Conservation (phyloP, 129 eudicot species). For the Mikania micrantha region DNA sequence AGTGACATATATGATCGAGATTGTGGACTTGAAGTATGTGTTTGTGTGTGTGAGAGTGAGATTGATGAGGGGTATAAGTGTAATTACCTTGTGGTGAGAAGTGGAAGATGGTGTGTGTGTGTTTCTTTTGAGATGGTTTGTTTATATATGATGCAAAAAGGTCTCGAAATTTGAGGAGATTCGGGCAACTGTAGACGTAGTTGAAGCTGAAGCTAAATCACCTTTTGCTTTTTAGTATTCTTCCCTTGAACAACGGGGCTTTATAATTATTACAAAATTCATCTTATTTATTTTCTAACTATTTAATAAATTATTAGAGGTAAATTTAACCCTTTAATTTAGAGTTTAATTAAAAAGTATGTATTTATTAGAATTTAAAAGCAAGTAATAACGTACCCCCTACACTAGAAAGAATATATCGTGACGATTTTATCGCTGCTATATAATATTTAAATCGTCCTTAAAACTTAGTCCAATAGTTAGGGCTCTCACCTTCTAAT, state of each 20-base stretch:
- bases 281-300: neutral
- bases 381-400: no score
- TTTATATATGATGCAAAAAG: conserved; percentile 40
- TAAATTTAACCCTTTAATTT: no score
- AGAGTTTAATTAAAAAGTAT: no score
- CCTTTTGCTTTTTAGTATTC: conserved; percentile 46
- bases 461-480: no score
- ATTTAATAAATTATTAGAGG: no score
- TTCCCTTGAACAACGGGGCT: conserved; percentile 46
- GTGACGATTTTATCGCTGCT: no score
- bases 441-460: no score
- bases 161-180: conserved; percentile 45
- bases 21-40: no score
- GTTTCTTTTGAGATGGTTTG: conserved; percentile 8
- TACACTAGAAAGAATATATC: no score
- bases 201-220: conserved; percentile 37
- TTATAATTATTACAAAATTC: neutral
- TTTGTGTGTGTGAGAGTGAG: neutral
- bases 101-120: conserved; percentile 11
- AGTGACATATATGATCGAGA: no score
- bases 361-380: neutral
- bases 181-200: conserved; percentile 31
- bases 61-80: conserved; percentile 4
- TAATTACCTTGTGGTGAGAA: conserved; percentile 22
- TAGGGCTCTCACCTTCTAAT: no score